Percentiles rank a stretch among this genome's conserved stretches.
These are phyloP conservation scores for Arachis monticola DNA, from an alignment of 331 rosid species.

Conservation along the genomic window DNA sequence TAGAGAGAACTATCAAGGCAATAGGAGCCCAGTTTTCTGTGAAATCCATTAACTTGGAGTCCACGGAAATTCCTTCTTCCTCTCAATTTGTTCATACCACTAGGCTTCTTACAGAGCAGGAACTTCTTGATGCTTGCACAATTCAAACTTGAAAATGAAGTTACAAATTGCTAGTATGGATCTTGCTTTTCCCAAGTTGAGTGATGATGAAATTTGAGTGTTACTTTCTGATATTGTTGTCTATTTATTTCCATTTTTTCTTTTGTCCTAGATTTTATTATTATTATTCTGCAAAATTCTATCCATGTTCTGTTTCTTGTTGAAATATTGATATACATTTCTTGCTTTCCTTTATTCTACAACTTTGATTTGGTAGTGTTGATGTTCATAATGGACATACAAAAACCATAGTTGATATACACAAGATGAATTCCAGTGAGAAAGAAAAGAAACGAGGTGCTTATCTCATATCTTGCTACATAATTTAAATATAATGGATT, in stretches of 20 bases:
- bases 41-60: slow-evolving; percentile 39
- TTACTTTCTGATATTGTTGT: not conserved
- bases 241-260: not conserved
- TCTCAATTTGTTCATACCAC: slow-evolving; percentile 64
- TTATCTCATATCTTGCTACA: too few relatives aligned
- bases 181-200: slow-evolving; percentile 12
- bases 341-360: not conserved
- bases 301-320: too few relatives aligned
- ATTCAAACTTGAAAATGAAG: slow-evolving; percentile 39
- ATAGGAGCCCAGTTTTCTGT: slow-evolving; percentile 52
- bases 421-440: too few relatives aligned
- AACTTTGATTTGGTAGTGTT: slow-evolving; percentile 17
- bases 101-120: slow-evolving; percentile 60
- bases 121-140: slow-evolving; percentile 58
- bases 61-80: slow-evolving; percentile 40
- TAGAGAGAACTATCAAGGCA: slow-evolving; percentile 64
- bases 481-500: too few relatives aligned
- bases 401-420: too few relatives aligned
- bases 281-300: slow-evolving; percentile 2
- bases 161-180: slow-evolving; percentile 20
- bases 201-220: slow-evolving; percentile 17
- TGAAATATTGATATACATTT: not conserved
- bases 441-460: too few relatives aligned
- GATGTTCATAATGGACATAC: not conserved
- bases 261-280: not conserved